Percentiles rank a stretch among this genome's conserved stretches.
These are phyloP conservation scores for Fusarium compactum DNA, from an alignment of 2,329 filamentous ascomycete species.

Conservation along the genomic window DNA sequence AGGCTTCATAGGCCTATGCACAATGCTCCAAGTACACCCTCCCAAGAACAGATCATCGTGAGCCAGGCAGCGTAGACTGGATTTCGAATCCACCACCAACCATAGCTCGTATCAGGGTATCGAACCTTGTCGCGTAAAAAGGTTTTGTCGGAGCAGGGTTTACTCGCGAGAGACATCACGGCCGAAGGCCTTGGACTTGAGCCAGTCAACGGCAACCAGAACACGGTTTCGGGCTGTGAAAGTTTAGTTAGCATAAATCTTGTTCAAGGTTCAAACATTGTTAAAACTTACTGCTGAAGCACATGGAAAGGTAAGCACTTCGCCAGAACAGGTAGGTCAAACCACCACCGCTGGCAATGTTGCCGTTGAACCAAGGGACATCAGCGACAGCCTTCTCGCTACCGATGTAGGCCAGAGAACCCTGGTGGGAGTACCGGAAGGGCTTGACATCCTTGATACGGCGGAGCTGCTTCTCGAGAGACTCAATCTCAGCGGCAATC, in stretches of 20 bases:
- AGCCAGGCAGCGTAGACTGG: constrained; percentile 29
- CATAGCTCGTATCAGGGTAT: constrained; percentile 44
- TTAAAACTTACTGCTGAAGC: constrained; percentile 91
- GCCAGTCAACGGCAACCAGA: constrained; percentile 92
- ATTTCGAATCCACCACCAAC: constrained; percentile 15
- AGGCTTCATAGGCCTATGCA: constrained; percentile 44
- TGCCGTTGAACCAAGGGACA: constrained; percentile 96
- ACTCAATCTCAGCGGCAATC: constrained; percentile 80
- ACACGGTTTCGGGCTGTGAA: constrained; percentile 87
- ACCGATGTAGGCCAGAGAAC: constrained; percentile 96
- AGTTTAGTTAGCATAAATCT: constrained; percentile 33
- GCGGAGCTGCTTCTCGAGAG: constrained; percentile 85
- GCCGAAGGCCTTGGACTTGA: constrained; percentile 96
- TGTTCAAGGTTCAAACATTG: background rate
- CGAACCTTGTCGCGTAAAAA: constrained; percentile 42
- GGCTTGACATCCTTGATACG: constrained; percentile 95
- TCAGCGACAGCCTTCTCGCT: constrained; percentile 98
- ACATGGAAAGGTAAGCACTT: constrained; percentile 98
- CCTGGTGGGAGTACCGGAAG: constrained; percentile 99
- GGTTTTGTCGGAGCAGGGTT: constrained; percentile 38
- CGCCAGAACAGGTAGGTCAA: constrained; percentile 99
- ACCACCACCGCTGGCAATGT: constrained; percentile 91
- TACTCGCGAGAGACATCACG: constrained; percentile 92
- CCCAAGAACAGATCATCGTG: constrained; percentile 45
- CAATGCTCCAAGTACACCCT: constrained; percentile 49